These are phyloP conservation scores for Brettanomyces anomalus DNA, from an alignment of 805 yeast genomes.

Conservation along the genomic window DNA sequence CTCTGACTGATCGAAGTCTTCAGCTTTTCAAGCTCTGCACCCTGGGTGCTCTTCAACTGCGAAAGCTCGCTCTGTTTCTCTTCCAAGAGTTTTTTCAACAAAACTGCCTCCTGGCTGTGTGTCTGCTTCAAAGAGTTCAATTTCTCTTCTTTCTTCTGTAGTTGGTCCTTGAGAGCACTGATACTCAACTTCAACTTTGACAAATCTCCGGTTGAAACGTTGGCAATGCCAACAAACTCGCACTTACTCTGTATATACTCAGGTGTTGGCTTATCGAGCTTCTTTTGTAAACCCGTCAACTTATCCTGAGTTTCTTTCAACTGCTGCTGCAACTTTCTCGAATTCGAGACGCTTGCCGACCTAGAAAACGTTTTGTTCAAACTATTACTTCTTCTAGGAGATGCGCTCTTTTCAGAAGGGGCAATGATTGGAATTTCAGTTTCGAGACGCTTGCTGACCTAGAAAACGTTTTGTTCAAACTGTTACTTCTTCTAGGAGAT, in stretches of 20 bases:
- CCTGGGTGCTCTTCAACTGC: background rate
- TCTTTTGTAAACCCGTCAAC: background rate
- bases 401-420: no score
- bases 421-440: no score
- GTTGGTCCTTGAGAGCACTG: background rate
- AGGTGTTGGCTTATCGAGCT: conserved; percentile 10
- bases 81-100: background rate
- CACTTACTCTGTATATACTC: conserved; percentile 14
- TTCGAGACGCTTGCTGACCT: background rate
- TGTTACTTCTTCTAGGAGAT: no score
- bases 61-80: background rate
- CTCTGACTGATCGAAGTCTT: background rate
- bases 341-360: background rate
- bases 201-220: conserved; percentile 14
- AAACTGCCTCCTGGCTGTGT: conserved; percentile 1
- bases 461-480: background rate
- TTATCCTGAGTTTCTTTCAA: background rate
- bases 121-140: background rate
- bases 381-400: no score
- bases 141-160: background rate
- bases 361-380: background rate
- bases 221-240: conserved; percentile 9
- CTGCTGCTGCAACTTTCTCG: background rate
- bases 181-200: conserved; percentile 3
- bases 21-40: background rate